Base-by-base conservation (phyloP, 352 stramenopile genomes). In the Phytophthora kernoviae region DNA sequence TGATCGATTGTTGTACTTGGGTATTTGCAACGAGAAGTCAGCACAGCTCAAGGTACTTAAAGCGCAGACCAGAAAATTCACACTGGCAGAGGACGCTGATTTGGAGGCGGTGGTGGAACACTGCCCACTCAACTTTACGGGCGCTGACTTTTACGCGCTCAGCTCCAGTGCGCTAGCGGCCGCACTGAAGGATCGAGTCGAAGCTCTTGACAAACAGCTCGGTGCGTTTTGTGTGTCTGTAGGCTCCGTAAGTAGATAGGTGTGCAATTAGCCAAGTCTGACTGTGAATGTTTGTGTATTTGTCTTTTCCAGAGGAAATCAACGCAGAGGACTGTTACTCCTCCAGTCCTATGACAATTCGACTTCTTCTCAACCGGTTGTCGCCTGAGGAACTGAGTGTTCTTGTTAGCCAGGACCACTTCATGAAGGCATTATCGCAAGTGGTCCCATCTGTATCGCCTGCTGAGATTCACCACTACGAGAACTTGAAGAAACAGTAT, bases 391-490 rank as follows among this genome's bases (percentile, higher is more conserved):
- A 95, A 27, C 54, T 93, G 18, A 73, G 69, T 20, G 84, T 93
- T 4, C 68, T 61, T 2, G 84, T 96, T 6, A 57, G 55, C 22
- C 68, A 73, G 50, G 42, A 68, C 18, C 79, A 96, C 51, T 93
- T 96, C 40, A 44, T 82, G 22, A 60, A 55, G 6, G 78, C 84
- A 14, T 58, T 93, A 17, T 65, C 65, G 22, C 69, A 82, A 26
- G 76, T 96, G 1, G 73, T 88, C 53, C 88, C 90, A 53, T 97
- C 90, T 0, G 90, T 97, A 21, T 96, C 88, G 7, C 68, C 80
- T 2, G 84, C 87, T 7, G 90, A 97, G 67, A 78, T 96, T 37
- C 58, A 68, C 36, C 90, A 96, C 58, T 97, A 96, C 65, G 90
- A 97, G 56, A 84, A 81, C 21, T 74, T 97, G 30, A 88, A 88